Base-by-base conservation (phyloP, 2,329 filamentous ascomycete species). In the Talaromyces piceae region DNA sequence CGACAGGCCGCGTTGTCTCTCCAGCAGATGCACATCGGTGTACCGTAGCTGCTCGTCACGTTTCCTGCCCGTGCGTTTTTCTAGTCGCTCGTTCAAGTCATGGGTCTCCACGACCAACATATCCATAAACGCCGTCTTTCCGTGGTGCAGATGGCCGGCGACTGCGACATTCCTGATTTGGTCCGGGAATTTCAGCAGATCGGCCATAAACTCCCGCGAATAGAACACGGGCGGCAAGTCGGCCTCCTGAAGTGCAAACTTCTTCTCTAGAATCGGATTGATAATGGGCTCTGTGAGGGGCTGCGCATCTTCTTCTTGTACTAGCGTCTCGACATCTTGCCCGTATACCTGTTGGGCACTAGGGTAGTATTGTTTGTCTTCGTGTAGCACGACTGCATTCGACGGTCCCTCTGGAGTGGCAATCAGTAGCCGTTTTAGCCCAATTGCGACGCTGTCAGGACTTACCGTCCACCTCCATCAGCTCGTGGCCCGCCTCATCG, bases 281-380 rank as follows among this genome's bases (percentile, higher is more conserved):
- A 98, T 88, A 55, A 98, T 97, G 27, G 93, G 93, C 63, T 96
- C 83, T 26, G 88, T 83, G 56, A 98, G 79, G 44, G 91, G 87
- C 68, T 98, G 93, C 54, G 91, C 87, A 75, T 98, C 93, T 73
- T 97, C 93, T 70, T 98, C 93, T 65, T 97, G 88, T 31, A 98
- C 91, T 69, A 95, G 74, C 1, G 91, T 93, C 73, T 98, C 93
- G 61, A 98, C 93, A 71, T 93, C 91, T 61, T 84, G 80, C 48
- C 93, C 93, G 67, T 97, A 98, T 39, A 95, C 84, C 69, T 98
- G 93, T 65, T 91, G 85, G 51, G 93, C 93, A n/a, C 91, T 95
- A 26, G 93, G 93, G 67, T 98, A 98, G 71, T 98, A 98, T 68
- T 97, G 93, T 71, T 98, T 98, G 74, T 98, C 93, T 77, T 98